phyloP scores from a whole-genome alignment of 164 flowering plant species.

The Nymphaea colorata region DNA sequence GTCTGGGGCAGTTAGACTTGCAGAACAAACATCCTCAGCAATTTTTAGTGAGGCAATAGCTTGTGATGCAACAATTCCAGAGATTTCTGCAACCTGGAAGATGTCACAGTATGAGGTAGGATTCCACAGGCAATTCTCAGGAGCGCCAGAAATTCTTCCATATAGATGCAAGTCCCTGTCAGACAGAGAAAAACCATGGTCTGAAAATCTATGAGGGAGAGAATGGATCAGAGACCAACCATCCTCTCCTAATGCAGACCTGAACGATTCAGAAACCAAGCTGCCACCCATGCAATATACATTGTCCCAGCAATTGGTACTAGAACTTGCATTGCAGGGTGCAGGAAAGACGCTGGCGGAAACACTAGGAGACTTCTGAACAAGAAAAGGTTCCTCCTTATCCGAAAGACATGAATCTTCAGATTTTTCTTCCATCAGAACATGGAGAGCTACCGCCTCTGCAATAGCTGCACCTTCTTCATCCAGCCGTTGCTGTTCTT shows the following conservation, averaged over 20 bases:
- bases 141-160: not conserved
- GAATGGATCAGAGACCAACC: constrained; percentile 33
- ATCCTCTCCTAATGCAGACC: constrained; percentile 35
- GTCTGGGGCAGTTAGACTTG: not conserved
- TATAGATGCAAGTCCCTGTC: not conserved
- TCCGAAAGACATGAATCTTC: constrained; percentile 49
- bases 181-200: constrained; percentile 13
- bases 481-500: constrained; percentile 92
- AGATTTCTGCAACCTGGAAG: constrained; percentile 23
- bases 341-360: constrained; percentile 13
- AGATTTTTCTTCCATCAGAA: constrained; percentile 71
- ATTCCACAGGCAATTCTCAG: not conserved
- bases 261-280: constrained; percentile 36
- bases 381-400: constrained; percentile 28
- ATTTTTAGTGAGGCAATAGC: constrained; percentile 83
- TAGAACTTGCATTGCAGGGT: constrained; percentile 29
- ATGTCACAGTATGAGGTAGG: constrained; percentile 27
- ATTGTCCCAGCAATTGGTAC: constrained; percentile 31
- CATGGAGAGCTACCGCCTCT: constrained; percentile 95
- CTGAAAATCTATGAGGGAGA: constrained; percentile 24
- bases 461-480: constrained; percentile 99
- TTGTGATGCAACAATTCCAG: constrained; percentile 53
- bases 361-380: not conserved
- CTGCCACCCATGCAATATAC: constrained; percentile 34
- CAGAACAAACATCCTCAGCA: constrained; percentile 38